Percentiles rank a stretch among this genome's conserved stretches.
phyloP scores from a whole-genome alignment of 352 stramenopile genomes.

The Phytophthora quininea region DNA sequence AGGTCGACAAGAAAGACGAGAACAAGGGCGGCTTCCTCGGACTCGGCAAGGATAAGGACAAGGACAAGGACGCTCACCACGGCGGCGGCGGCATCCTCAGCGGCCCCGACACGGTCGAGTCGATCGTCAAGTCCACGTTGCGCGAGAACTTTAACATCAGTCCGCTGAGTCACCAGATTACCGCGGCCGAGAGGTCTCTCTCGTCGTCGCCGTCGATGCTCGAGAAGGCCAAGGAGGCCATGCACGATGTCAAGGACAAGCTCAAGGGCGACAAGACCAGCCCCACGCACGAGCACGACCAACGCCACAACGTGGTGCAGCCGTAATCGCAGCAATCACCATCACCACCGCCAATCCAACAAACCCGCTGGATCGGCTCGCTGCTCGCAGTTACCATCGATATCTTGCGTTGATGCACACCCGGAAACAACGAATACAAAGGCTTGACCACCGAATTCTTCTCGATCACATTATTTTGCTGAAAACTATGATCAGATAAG shows the following conservation, averaged over 20 bases:
- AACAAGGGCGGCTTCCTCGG: background rate
- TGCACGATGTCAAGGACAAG: constrained; percentile 1
- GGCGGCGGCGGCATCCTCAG: background rate
- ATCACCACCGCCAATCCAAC: background rate
- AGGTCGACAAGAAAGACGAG: background rate
- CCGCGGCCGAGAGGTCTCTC: background rate
- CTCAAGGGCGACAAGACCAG: background rate
- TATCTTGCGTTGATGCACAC: background rate
- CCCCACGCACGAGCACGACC: background rate
- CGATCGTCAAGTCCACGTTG: background rate
- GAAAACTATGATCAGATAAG: background rate
- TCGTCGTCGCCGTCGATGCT: background rate
- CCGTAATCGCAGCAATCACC: background rate
- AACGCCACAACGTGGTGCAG: background rate
- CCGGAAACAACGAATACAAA: background rate
- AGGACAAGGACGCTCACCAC: background rate
- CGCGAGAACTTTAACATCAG: background rate
- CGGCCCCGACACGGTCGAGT: background rate
- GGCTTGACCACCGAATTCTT: too few relatives aligned
- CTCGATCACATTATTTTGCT: too few relatives aligned
- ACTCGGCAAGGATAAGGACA: background rate
- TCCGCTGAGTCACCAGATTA: constrained; percentile 1
- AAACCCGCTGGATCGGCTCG: background rate
- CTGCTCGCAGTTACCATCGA: background rate
- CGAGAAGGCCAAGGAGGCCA: background rate